Evolutionary conservation across 108 stramenopile genomes (phyloP).

Genomic region (Skeletonema marinoi): DNA sequence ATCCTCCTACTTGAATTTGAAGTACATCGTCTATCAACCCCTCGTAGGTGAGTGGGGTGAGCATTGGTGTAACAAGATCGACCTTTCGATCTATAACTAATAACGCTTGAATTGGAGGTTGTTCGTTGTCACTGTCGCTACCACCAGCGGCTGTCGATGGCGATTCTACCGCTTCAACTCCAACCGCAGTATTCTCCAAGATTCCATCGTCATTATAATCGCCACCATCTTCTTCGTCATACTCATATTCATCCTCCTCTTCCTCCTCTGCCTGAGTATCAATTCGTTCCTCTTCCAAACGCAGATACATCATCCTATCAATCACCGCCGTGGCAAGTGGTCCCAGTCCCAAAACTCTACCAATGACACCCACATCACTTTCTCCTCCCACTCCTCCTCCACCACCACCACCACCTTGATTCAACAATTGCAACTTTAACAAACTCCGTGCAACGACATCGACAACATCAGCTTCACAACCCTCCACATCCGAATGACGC

Average conservation of each 20-base stretch:
- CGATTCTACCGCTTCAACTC: neutral
- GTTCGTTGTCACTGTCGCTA: neutral
- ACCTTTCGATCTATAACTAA: conserved; percentile 90
- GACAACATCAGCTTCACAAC: conserved; percentile 63
- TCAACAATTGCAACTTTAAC: conserved; percentile 70
- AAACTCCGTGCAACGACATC: conserved; percentile 69
- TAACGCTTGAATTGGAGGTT: conserved; percentile 66
- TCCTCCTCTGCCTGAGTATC: conserved; percentile 19
- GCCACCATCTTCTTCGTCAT: conserved; percentile 7
- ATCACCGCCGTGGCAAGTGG: conserved; percentile 76
- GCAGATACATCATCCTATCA: conserved; percentile 59
- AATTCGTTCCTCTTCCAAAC: conserved; percentile 66
- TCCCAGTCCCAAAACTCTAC: conserved; percentile 74
- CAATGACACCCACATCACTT: conserved; percentile 54
- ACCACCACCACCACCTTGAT: conserved; percentile 12
- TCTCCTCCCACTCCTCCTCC: neutral
- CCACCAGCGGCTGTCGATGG: neutral
- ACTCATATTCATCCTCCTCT: conserved; percentile 13
- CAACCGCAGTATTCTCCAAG: neutral
- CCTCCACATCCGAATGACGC: conserved; percentile 57
- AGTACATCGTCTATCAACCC: conserved; percentile 93
- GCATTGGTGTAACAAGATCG: conserved; percentile 92
- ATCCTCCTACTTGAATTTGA: conserved; percentile 79
- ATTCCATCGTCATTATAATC: conserved; percentile 6
- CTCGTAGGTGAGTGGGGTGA: conserved; percentile 97